A percentile compares a stretch with the other conserved stretches of the same genome.
phyloP scores from a whole-genome alignment of 2,329 filamentous ascomycete genomes.

The Raffaelea ambrosiae region DNA sequence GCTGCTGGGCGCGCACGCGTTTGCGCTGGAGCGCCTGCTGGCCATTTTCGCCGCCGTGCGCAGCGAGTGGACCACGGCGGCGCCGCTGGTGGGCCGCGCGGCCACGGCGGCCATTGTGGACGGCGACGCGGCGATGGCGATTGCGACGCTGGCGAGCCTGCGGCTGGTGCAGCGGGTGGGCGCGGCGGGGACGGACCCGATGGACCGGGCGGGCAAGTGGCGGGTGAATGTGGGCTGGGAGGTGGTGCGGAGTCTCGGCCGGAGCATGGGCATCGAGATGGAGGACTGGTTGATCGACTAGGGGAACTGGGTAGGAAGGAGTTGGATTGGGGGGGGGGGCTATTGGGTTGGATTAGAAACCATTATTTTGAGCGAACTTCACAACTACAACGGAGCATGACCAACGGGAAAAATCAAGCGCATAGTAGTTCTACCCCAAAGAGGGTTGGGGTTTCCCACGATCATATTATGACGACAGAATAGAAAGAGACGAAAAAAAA shows the following conservation, averaged over 20 bases:
- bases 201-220: constrained; percentile 67
- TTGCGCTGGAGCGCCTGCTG: constrained; percentile 69
- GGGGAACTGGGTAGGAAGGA: constrained; percentile 11
- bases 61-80: constrained; percentile 38
- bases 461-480: neutral
- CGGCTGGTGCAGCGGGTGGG: constrained; percentile 60
- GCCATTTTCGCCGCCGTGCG: constrained; percentile 66
- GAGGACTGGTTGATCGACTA: constrained; percentile 68
- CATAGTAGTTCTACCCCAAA: too few species aligned
- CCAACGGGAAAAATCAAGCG: too few species aligned
- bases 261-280: constrained; percentile 69
- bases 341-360: too few species aligned
- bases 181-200: constrained; percentile 44
- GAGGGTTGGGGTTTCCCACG: too few species aligned
- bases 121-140: constrained; percentile 51
- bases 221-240: constrained; percentile 75
- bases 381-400: too few species aligned
- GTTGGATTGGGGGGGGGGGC: neutral
- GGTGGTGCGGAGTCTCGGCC: constrained; percentile 58
- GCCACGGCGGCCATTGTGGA: constrained; percentile 30
- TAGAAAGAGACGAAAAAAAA: neutral
- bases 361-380: too few species aligned
- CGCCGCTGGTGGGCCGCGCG: constrained; percentile 13
- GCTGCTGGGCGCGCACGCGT: constrained; percentile 67
- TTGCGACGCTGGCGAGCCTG: constrained; percentile 66